Conservation (phyloP, 1,284 basidiomycete species). For the Gomphus bonarii region DNA sequence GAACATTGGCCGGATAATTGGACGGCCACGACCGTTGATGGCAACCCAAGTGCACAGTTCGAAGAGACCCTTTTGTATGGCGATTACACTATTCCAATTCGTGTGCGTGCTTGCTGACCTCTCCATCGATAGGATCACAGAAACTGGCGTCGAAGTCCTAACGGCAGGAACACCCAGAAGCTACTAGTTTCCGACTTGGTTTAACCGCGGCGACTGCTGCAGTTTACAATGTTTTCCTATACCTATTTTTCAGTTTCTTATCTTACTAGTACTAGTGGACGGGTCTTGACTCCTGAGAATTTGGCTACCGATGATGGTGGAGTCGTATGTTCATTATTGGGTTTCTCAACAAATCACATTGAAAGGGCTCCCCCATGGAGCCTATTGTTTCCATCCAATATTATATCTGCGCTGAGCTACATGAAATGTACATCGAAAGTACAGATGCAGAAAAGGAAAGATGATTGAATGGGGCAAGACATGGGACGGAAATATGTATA, state of each 20-base stretch:
- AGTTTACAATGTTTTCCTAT: background rate
- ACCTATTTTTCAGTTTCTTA: background rate
- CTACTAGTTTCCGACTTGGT: conserved; percentile 17
- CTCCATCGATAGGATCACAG: conserved; percentile 61
- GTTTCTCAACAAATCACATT: too few relatives aligned
- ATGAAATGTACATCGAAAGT: background rate
- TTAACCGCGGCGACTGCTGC: background rate
- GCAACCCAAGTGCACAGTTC: conserved; percentile 86
- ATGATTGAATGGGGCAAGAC: background rate
- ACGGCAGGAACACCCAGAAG: conserved; percentile 49
- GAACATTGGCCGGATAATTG: conserved; percentile 86
- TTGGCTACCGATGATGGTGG: too few relatives aligned
- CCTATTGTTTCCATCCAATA: background rate
- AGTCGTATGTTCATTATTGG: too few relatives aligned
- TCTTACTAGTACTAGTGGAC: too few relatives aligned
- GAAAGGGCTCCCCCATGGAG: too few relatives aligned
- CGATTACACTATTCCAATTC: conserved; percentile 12
- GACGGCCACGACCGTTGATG: conserved; percentile 90
- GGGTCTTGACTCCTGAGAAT: too few relatives aligned
- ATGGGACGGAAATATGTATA: background rate
- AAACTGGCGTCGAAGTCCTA: conserved; percentile 82
- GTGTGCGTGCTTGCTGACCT: conserved; percentile 10
- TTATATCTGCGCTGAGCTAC: background rate
- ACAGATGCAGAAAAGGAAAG: background rate
- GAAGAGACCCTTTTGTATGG: conserved; percentile 84